Percentiles rank a stretch among this genome's conserved stretches.
Evolutionary conservation across 2,329 filamentous ascomycete species (phyloP).

Genomic region (Penicillium thymicola): DNA sequence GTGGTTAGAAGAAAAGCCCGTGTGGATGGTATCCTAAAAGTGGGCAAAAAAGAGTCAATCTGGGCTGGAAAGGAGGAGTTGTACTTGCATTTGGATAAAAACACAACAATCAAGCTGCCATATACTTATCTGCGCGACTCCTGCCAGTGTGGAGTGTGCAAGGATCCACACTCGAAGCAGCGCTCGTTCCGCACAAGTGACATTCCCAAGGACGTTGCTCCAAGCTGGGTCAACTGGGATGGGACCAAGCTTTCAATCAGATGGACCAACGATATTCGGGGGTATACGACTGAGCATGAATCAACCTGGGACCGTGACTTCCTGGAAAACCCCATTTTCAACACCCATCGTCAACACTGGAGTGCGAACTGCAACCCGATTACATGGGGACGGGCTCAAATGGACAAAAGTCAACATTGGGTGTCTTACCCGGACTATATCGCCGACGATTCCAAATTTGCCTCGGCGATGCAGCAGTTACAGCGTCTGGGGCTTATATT

Average conservation of each 20-base stretch:
- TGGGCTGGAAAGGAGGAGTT: background rate
- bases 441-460: conserved; percentile 55
- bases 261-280: conserved; percentile 60
- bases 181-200: conserved; percentile 64
- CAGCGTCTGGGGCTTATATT: conserved; percentile 70
- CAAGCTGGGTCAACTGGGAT: conserved; percentile 36
- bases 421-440: conserved; percentile 73
- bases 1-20: background rate
- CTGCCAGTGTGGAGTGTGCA: conserved; percentile 54
- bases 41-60: background rate
- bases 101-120: background rate
- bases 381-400: conserved; percentile 38
- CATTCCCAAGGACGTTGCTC: conserved; percentile 52
- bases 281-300: conserved; percentile 41
- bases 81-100: background rate
- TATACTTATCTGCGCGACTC: conserved; percentile 49
- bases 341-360: conserved; percentile 19
- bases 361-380: conserved; percentile 25
- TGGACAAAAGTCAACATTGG: conserved; percentile 49
- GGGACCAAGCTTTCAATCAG: conserved; percentile 51
- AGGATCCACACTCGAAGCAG: conserved; percentile 59
- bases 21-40: background rate
- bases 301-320: conserved; percentile 31
- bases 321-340: conserved; percentile 9
- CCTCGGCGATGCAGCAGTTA: conserved; percentile 61